phyloP scores from a whole-genome alignment of 2,329 filamentous ascomycete species.

The Pseudovirgaria hyperparasitica region DNA sequence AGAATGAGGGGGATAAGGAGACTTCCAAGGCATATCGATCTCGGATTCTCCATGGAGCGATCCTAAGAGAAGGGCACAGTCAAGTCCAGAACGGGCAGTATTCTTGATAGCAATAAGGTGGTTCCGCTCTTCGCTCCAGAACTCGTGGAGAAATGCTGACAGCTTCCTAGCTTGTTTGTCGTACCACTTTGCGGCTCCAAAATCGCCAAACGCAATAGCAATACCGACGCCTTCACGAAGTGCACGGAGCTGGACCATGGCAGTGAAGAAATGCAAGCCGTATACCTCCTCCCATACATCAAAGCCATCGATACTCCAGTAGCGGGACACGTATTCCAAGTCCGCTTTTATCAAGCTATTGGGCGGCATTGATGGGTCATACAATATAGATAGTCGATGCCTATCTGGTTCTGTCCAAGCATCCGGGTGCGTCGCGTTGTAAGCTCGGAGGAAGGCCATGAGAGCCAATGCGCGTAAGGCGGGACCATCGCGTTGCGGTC shows the following conservation, averaged over 20 bases:
- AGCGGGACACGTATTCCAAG: conserved; percentile 30
- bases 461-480: conserved; percentile 30
- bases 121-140: conserved; percentile 24
- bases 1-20: conserved; percentile 20
- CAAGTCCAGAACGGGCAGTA: conserved; percentile 20
- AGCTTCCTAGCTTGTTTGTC: conserved; percentile 21
- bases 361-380: conserved; percentile 22
- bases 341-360: conserved; percentile 31
- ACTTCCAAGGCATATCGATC: conserved; percentile 8
- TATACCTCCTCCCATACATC: conserved; percentile 35
- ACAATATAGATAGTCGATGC: too few species aligned
- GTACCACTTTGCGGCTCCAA: conserved; percentile 27
- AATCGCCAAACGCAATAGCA: conserved; percentile 20
- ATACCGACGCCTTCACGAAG: conserved; percentile 22
- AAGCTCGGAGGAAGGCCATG: conserved; percentile 27
- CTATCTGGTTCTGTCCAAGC: conserved; percentile 19
- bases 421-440: conserved; percentile 26
- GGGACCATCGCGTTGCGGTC: conserved; percentile 32
- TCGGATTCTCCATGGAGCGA: conserved; percentile 19
- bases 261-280: conserved; percentile 29
- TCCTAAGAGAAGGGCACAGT: conserved; percentile 26
- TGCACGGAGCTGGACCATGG: conserved; percentile 24
- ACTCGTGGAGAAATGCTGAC: conserved; percentile 19
- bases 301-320: conserved; percentile 29
- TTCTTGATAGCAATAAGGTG: conserved; percentile 24